These are phyloP conservation scores for Phialophora verrucosa DNA, from an alignment of 2,329 filamentous ascomycete genomes.

Conservation along the genomic window DNA sequence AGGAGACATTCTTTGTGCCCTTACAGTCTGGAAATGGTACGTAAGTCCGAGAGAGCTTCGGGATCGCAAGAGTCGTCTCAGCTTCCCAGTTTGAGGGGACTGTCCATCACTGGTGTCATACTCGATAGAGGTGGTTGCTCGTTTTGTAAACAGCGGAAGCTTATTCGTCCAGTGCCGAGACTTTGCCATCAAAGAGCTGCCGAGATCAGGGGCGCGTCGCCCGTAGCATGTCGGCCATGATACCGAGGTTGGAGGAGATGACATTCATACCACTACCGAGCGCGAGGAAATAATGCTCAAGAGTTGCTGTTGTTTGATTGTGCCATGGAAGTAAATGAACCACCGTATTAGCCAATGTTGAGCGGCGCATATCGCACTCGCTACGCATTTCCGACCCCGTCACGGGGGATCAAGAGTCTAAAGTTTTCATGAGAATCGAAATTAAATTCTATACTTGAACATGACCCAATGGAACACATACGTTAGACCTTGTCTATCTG, in stretches of 20 bases:
- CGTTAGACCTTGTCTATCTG: background rate
- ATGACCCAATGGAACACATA: background rate
- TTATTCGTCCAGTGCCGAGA: background rate
- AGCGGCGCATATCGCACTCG: background rate
- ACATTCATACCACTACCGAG: background rate
- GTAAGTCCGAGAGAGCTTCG: too few relatives aligned
- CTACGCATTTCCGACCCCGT: background rate
- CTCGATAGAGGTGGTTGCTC: background rate
- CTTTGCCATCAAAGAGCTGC: background rate
- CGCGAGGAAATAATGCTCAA: background rate
- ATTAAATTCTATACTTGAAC: background rate
- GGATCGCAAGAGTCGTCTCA: too few relatives aligned
- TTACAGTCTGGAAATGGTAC: background rate
- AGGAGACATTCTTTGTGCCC: background rate
- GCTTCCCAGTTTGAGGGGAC: too few relatives aligned
- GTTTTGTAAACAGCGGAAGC: background rate
- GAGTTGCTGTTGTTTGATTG: background rate
- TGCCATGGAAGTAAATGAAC: background rate
- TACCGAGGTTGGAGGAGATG: background rate
- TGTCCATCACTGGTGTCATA: too few relatives aligned
- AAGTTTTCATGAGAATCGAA: background rate
- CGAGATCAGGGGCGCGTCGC: background rate
- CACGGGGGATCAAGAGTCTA: background rate
- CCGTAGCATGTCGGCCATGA: background rate
- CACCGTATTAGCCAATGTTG: background rate